Base-by-base conservation (phyloP, 2,329 filamentous ascomycete genomes). In the Apiospora malaysiana region DNA sequence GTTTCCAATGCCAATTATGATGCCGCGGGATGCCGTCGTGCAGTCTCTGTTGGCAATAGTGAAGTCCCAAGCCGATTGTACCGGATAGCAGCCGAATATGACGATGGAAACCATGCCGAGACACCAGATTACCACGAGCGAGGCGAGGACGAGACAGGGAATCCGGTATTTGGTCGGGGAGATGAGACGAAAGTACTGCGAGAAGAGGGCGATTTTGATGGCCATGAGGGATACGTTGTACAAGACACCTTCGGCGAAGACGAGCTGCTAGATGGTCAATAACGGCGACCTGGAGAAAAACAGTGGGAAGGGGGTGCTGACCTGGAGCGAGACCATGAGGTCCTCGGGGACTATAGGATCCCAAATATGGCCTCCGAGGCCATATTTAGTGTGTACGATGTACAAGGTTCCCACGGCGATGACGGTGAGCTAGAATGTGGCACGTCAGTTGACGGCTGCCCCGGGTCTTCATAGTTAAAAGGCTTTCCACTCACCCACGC, bases 121-220 rank as follows among this genome's bases (percentile, higher is more conserved):
- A 23, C 21, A 42, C 68, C 68, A 69, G 10, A 21, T 10, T 16
- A 37, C n/a, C 10, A 69, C 32, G 9, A 69, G 27, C 23, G n/a
- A 1, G 25, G 47, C 27, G 45, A 59, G 25, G 47, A 59, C 68
- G 21, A 69, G 25, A 21, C 40, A 69, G 47, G 49, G 68, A 5
- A 37, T 8, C 25, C 46, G 47, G 45, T 51, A 42, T 6, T 37
- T 14, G 43, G 68, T 43, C 25, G 25, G 25, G 23, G 74, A 71
- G 21, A 80, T 71, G 18, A 80, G 76, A 27, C 79, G 77, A 68
- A 78, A 75, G 71, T 80, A 81, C 42, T 80, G 79, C 2, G 78
- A 69, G 42, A 81, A 72, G 71, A 81, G 79, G 59, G 78, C 76
- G 32, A 78, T 70, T 69, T 80, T 81, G 71, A 76, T 76, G 18